Evolutionary conservation across 2,329 filamentous ascomycete genomes (phyloP).

Genomic region (Xylaria sp.): DNA sequence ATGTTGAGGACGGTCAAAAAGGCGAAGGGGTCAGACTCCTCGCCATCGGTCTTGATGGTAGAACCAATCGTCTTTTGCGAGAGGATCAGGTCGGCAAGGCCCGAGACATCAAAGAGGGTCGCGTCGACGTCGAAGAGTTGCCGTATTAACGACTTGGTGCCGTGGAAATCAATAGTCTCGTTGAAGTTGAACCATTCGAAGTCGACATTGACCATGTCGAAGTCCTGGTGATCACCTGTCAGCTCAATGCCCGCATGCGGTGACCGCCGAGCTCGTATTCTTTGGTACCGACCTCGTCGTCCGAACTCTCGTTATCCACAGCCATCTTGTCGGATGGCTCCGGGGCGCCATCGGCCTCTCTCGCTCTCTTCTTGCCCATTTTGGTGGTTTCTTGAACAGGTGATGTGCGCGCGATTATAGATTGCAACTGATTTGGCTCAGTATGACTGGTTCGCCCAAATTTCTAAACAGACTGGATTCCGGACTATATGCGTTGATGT

Average conservation of each 20-base stretch:
- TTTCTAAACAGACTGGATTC: neutral
- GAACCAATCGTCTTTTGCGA: slow-evolving; percentile 84
- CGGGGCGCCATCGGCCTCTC: slow-evolving; percentile 43
- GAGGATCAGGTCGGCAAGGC: slow-evolving; percentile 77
- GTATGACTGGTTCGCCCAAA: neutral
- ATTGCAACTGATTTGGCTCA: neutral
- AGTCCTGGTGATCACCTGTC: slow-evolving; percentile 53
- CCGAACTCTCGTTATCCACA: slow-evolving; percentile 42
- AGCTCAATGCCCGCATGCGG: slow-evolving; percentile 15
- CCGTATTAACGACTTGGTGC: slow-evolving; percentile 80
- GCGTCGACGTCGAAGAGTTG: slow-evolving; percentile 90
- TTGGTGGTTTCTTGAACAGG: neutral
- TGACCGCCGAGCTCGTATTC: neutral
- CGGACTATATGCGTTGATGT: neutral
- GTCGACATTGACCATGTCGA: slow-evolving; percentile 88
- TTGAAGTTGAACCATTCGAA: slow-evolving; percentile 99
- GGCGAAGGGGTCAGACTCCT: slow-evolving; percentile 86
- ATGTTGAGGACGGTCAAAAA: slow-evolving; percentile 86
- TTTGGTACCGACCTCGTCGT: slow-evolving; percentile 41
- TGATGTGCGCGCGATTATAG: neutral
- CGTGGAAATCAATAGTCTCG: slow-evolving; percentile 85
- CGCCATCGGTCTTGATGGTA: slow-evolving; percentile 95
- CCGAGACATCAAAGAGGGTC: slow-evolving; percentile 79
- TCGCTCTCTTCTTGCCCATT: slow-evolving; percentile 49
- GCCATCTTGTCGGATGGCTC: slow-evolving; percentile 46